Evolutionary conservation across 31 red algal genomes (phyloP).

Genomic region (Endocladia muricata): DNA sequence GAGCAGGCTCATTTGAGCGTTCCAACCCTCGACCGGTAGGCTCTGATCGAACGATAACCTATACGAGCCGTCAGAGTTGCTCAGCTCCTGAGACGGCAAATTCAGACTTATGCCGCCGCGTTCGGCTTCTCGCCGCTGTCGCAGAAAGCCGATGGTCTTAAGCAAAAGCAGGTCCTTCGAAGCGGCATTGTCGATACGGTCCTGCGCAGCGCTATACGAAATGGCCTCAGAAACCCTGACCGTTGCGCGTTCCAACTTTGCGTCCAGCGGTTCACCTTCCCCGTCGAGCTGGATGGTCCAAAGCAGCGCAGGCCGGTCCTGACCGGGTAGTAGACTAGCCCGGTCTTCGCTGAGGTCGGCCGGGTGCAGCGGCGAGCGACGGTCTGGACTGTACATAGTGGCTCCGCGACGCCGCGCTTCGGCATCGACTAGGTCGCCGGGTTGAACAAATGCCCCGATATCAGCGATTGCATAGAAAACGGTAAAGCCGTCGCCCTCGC

Average conservation of each 20-base stretch:
- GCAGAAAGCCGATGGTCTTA: neutral
- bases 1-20: too few species aligned
- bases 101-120: neutral
- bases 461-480: constrained; percentile 4
- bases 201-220: neutral
- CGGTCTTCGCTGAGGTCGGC: neutral
- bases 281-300: constrained; percentile 8
- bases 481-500: neutral
- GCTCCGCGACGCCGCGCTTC: neutral
- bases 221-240: neutral
- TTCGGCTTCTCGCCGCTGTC: neutral
- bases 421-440: neutral
- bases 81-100: neutral
- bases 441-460: neutral
- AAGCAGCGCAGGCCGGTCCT: neutral
- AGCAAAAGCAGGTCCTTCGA: neutral
- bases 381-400: constrained; percentile 7
- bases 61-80: too few species aligned
- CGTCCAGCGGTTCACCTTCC: neutral
- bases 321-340: neutral
- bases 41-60: too few species aligned
- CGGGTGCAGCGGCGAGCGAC: constrained; percentile 5
- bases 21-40: too few species aligned
- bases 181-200: constrained; percentile 1
- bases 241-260: neutral